Conservation (phyloP, 2,329 filamentous ascomycete genomes). For the Didymosphaeria variabile region DNA sequence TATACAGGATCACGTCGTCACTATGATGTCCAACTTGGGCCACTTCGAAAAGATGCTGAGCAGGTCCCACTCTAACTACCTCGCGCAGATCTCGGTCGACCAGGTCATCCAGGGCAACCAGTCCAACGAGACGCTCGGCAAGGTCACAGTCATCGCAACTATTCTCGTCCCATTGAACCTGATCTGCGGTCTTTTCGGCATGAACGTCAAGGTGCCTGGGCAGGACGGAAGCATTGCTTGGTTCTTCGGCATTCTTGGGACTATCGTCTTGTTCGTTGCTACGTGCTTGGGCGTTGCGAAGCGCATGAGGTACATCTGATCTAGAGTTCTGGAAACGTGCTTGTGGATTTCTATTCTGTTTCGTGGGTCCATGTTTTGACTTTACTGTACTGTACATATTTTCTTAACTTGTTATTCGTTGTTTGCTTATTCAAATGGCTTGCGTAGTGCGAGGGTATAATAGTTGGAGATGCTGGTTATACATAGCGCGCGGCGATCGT, state of each 20-base stretch:
- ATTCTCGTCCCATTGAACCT: conserved; percentile 97
- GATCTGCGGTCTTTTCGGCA: conserved; percentile 85
- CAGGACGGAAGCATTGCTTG: conserved; percentile 58
- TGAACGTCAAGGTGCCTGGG: conserved; percentile 84
- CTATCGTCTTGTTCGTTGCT: conserved; percentile 59
- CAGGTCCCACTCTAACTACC: conserved; percentile 92
- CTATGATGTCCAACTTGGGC: conserved; percentile 95
- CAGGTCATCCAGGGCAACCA: conserved; percentile 87
- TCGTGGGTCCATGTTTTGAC: conserved; percentile 1
- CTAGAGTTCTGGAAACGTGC: not conserved
- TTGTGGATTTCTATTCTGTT: conserved; percentile 8
- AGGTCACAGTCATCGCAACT: conserved; percentile 93
- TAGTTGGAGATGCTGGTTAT: not conserved
- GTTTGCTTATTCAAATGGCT: not conserved
- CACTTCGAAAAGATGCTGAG: conserved; percentile 99
- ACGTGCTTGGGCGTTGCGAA: conserved; percentile 53
- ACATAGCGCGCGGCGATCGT: not conserved
- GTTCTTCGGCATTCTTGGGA: conserved; percentile 69
- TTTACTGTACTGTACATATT: not conserved
- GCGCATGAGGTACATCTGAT: conserved; percentile 54
- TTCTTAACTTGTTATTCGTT: not conserved
- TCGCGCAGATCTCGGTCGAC: conserved; percentile 92
- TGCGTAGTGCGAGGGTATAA: not conserved
- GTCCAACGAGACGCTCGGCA: conserved; percentile 89
- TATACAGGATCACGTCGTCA: conserved; percentile 98